Evolutionary conservation across 2,329 filamentous ascomycete species (phyloP).

Genomic region (Xylaria digitata): DNA sequence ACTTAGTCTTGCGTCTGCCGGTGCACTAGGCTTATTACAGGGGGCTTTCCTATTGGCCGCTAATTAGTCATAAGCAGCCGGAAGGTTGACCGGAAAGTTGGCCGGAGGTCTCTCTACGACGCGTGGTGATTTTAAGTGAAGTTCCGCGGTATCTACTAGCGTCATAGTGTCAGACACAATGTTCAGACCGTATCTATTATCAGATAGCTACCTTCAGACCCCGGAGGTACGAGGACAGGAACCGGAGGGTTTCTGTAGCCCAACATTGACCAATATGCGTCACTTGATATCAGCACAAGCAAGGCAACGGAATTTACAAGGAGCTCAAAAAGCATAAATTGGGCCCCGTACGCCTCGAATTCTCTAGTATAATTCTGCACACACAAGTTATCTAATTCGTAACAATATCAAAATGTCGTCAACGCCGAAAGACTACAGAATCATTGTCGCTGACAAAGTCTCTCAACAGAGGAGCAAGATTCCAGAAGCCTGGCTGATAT

Average conservation of each 20-base stretch:
- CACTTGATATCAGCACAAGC: neutral
- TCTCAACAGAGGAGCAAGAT: slow-evolving; percentile 39
- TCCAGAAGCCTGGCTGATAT: slow-evolving; percentile 40
- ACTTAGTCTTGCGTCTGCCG: too few relatives aligned
- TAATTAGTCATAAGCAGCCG: neutral
- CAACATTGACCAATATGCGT: too few relatives aligned
- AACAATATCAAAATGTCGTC: slow-evolving; percentile 32
- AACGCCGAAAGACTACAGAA: slow-evolving; percentile 34
- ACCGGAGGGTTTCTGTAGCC: slow-evolving; percentile 1
- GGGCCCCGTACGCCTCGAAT: neutral
- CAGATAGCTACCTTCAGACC: neutral
- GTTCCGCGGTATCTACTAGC: neutral
- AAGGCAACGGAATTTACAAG: neutral
- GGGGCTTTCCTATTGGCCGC: too few relatives aligned
- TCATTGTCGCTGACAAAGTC: slow-evolving; percentile 40
- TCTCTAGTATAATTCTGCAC: neutral
- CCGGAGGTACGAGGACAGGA: neutral
- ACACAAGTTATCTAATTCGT: neutral
- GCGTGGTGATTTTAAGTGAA: neutral
- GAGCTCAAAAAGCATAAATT: neutral
- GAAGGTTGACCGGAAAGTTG: slow-evolving; percentile 3
- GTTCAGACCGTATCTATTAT: neutral
- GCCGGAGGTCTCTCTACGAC: neutral
- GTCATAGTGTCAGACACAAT: neutral
- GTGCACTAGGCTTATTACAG: too few relatives aligned